phyloP scores from a whole-genome alignment of 306 rosid genomes.

The Lathyrus oleraceus region DNA sequence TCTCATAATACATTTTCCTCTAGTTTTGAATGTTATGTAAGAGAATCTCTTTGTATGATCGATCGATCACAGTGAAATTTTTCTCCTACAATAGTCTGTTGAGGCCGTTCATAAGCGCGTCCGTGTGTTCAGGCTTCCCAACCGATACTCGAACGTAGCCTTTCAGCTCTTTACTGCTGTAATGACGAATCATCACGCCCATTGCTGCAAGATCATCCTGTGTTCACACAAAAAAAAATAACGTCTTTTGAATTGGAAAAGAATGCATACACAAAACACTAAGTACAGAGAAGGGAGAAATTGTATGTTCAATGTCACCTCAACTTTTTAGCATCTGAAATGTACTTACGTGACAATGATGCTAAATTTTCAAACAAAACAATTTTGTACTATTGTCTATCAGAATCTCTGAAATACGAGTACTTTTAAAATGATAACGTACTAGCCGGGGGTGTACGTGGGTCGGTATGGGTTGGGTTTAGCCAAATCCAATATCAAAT shows the following conservation, averaged over 20 bases:
- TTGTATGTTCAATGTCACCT: no score
- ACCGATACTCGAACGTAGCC: slow-evolving; percentile 91
- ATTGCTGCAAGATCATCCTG: slow-evolving; percentile 90
- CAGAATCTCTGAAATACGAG: no score
- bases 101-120: slow-evolving; percentile 67
- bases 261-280: no score
- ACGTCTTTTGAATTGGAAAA: no score
- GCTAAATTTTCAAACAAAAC: not conserved
- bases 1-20: not conserved
- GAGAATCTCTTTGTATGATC: not conserved
- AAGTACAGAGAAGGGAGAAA: no score
- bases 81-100: slow-evolving; percentile 38
- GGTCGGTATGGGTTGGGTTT: no score
- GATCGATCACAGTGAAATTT: slow-evolving; percentile 7
- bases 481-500: no score
- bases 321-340: no score
- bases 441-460: no score
- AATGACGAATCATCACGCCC: slow-evolving; percentile 99
- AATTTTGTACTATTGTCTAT: not conserved
- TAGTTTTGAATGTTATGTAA: not conserved
- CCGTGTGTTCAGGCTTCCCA: slow-evolving; percentile 95
- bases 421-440: no score
- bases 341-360: not conserved
- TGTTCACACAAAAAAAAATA: not conserved
- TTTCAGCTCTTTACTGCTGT: slow-evolving; percentile 79